Conservation (phyloP, 169 alveolate genomes). For the Blepharisma undulans region DNA sequence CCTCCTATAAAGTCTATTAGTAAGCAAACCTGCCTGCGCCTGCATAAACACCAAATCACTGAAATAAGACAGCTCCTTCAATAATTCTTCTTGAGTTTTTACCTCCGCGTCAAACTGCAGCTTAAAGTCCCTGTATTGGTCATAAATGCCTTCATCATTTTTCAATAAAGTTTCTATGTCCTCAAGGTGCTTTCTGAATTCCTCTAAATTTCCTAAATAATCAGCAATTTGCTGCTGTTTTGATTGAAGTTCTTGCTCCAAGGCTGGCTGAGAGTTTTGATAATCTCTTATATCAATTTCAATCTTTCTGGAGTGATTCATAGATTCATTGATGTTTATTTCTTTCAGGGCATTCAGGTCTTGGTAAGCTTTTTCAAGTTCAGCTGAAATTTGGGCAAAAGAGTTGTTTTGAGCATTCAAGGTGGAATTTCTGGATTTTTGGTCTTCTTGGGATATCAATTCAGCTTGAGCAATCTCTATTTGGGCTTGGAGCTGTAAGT, state of each 20-base stretch:
- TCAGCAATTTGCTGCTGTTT: not conserved
- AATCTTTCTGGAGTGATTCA: not conserved
- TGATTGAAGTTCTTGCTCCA: not conserved
- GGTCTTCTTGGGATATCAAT: not conserved
- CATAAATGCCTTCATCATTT: not conserved
- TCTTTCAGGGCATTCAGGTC: not conserved
- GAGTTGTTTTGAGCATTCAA: not conserved
- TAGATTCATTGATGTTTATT: not conserved
- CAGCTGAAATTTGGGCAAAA: not conserved
- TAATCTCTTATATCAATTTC: constrained; percentile 21
- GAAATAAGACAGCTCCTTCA: constrained; percentile 6
- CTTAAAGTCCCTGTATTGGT: not conserved
- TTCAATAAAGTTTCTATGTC: not conserved
- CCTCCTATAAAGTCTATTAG: constrained; percentile 4
- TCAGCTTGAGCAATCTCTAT: not conserved
- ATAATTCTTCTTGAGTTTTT: not conserved
- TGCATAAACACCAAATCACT: constrained; percentile 19
- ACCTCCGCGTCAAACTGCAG: not conserved
- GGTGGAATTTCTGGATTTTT: not conserved
- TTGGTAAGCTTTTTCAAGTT: not conserved
- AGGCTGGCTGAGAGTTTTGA: not conserved
- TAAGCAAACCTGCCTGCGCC: not conserved
- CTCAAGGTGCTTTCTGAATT: not conserved
- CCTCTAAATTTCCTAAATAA: not conserved
- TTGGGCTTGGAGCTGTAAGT: constrained; percentile 30